Base-by-base conservation (phyloP, 805 yeast species). In the Ogataea trehaloabstinens region DNA sequence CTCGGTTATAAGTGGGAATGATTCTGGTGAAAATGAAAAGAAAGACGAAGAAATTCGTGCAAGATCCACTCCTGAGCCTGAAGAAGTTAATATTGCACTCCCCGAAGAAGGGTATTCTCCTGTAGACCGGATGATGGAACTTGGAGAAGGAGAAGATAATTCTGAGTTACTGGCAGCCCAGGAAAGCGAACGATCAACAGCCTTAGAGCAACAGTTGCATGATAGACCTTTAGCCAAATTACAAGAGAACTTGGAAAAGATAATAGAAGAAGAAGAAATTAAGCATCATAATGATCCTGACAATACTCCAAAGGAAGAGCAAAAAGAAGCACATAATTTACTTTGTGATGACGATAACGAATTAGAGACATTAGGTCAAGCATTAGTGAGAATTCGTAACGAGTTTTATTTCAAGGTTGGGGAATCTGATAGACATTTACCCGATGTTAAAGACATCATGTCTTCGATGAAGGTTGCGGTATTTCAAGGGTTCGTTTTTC, bases 191-290 rank as follows among this genome's bases (percentile, higher is more conserved):
- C 72, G 89, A 48, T 77, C 79, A 19, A 83, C 79, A 16, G 76
- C 85, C 0, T 65, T 88, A 3, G 95, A 86, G 51, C 84, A 79
- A 35, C 95, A 88, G 54, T 85, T 82, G 53, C 78, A 77, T 28
- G 90, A 86, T 37, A 70, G 96, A 46, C 96, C 96, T 1, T 66
- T 88, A 44, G 95, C 95, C 0, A 83, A 82, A 46, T 64, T 88
- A 36, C 96, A 89, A 56, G 78, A 81, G 51, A 79, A 81, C 49
- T 67, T 88, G 43, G 88, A 83, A 45, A 70, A 67, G 44, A 67
- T 74, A 4, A 49, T 64, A 7, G 66, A 62, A 35, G 60, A 58
- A 24, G 66, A 58, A 29, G 64, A 58, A 37, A 52, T 47, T 2
- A 59, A 53, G 19, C 49, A 46, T 12, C 40, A 46, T 19, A 45